Evolutionary conservation across 805 yeast genomes (phyloP), one percentile per base, ranked within the genome.

Genomic region (Spencermartinsiella europaea): DNA sequence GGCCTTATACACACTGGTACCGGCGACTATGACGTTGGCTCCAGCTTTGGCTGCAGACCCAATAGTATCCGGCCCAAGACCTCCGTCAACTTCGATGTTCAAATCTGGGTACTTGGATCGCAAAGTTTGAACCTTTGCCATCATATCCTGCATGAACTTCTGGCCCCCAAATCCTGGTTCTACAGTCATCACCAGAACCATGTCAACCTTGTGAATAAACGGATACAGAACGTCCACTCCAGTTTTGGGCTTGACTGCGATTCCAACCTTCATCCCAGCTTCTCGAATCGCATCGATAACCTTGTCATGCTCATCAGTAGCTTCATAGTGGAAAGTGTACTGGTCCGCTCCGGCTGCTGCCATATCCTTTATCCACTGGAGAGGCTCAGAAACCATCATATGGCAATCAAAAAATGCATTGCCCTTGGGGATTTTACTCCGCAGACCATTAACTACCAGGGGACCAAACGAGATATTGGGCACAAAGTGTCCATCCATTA

Each of bases 131-230:
- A 91, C 98, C 69, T 91, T 91, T 52, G 95, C 88, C 98, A 93
- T 90, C 96, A 91, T 90, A 49, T 80, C 86, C 16, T 80, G 71
- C 96, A 87, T 89, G 73, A 93, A 93, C 66, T 84, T 85, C 70
- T 93, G 99, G 39, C 99, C 99, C 19, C 99, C 99, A 64, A 93
- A 91, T 0, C 99, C 99, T 12, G 99, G 99, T 70, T 93, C 99
- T 31, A 93, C 98, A 2, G 99, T 93, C 98, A 91, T 93, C 37
- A 93, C 83, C 48, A 93, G 74, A n/a, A 87, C 90, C 96, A 91
- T 87, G 65, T 93, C 98, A 56, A 91, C 73, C 47, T 77, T 71
- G 40, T 82, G 83, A 21, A 83, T 91, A 50, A 86, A 69, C 22
- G 86, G 90, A 58, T 73, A 81, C 37, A 90, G 74, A 2, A 79